Conservation (phyloP, 2,329 filamentous ascomycete genomes). For the Penicillium sp. region DNA sequence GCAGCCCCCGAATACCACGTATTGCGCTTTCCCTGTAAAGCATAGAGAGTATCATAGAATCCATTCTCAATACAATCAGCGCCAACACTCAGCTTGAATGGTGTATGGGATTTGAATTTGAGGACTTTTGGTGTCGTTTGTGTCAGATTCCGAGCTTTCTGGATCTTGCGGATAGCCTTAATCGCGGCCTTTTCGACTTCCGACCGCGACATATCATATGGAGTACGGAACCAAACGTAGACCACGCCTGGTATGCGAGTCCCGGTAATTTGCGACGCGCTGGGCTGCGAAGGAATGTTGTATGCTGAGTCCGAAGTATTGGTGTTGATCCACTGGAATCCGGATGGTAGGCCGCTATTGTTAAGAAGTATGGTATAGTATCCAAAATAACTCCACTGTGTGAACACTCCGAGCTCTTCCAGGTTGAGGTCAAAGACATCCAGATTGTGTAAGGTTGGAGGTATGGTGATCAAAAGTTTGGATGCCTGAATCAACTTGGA, state of each 20-base stretch:
- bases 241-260: background rate
- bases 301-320: background rate
- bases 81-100: constrained; percentile 35
- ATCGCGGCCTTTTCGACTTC: background rate
- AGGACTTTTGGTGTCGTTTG: background rate
- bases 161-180: background rate
- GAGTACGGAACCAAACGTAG: background rate
- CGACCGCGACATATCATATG: background rate
- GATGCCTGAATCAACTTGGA: constrained; percentile 37
- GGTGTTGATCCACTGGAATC: background rate
- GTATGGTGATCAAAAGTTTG: constrained; percentile 45
- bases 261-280: background rate
- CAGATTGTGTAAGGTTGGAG: constrained; percentile 40
- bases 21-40: constrained; percentile 42
- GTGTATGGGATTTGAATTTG: constrained; percentile 23
- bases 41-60: constrained; percentile 42
- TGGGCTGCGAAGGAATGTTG: constrained; percentile 2
- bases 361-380: constrained; percentile 38
- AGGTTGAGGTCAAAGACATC: constrained; percentile 34
- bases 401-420: constrained; percentile 38
- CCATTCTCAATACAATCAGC: constrained; percentile 35
- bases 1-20: constrained; percentile 48
- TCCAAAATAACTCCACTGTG: constrained; percentile 32
- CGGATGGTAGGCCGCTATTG: background rate
- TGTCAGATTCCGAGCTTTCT: background rate